Evolutionary conservation across 495 filamentous ascomycete species (phyloP).

Genomic region (Aspergillus nidulans): DNA sequence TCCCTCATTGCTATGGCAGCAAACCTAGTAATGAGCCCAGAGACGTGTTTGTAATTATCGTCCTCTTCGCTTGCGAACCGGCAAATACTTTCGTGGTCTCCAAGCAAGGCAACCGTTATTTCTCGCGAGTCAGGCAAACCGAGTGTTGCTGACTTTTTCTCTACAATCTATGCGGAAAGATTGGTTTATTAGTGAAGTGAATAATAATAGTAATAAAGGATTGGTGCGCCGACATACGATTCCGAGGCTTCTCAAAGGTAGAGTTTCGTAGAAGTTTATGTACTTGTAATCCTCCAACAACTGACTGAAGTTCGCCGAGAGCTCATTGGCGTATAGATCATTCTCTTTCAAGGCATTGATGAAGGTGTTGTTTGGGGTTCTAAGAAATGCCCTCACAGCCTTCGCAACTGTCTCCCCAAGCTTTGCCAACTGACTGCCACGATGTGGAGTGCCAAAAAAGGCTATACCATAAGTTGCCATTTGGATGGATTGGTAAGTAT

Average conservation of each 20-base stretch:
- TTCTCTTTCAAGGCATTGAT: slow-evolving; percentile 19
- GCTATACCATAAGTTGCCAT: slow-evolving; percentile 23
- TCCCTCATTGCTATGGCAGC: slow-evolving; percentile 4
- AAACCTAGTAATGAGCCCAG: slow-evolving; percentile 7
- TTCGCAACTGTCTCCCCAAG: slow-evolving; percentile 20
- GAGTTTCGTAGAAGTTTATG: slow-evolving; percentile 27
- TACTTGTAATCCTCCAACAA: slow-evolving; percentile 21
- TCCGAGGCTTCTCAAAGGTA: slow-evolving; percentile 12
- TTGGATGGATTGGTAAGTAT: slow-evolving; percentile 14
- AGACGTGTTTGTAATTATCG: slow-evolving; percentile 23
- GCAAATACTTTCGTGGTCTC: slow-evolving; percentile 26
- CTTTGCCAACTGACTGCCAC: slow-evolving; percentile 18
- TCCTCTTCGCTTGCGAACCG: slow-evolving; percentile 20
- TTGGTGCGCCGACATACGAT: slow-evolving; percentile 3
- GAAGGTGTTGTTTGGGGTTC: slow-evolving; percentile 23
- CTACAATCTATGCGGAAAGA: slow-evolving; percentile 19
- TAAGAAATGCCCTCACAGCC: slow-evolving; percentile 18
- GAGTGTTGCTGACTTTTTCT: slow-evolving; percentile 22
- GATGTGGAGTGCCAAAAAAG: slow-evolving; percentile 20
- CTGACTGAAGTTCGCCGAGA: slow-evolving; percentile 22
- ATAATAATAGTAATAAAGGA: background rate
- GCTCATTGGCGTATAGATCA: slow-evolving; percentile 14
- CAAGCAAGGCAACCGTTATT: slow-evolving; percentile 18
- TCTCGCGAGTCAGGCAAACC: slow-evolving; percentile 23
- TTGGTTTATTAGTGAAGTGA: background rate